Base-by-base conservation (phyloP, 164 flowering plant genomes). In the Platanus orientalis region DNA sequence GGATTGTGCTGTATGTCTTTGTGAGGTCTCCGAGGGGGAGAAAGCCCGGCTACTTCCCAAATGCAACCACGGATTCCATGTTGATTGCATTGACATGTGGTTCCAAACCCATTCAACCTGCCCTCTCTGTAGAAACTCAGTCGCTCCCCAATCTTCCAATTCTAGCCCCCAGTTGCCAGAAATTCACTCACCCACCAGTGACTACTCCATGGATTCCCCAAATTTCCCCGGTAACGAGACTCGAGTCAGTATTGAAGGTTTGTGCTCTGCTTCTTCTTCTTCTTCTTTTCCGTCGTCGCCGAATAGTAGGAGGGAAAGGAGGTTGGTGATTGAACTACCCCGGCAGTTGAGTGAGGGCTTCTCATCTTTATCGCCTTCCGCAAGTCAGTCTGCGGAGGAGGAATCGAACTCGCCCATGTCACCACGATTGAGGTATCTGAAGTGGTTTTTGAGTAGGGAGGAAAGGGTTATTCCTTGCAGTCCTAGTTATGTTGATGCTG, bases 51-150 rank as follows among this genome's bases (percentile, higher is more conserved):
- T 88, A 67, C 67, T 90, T 4, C 90, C 90, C 0, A 81, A 81
- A 64, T 90, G 97, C 67, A 83, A 73, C 62, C 97, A 90, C 68
- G 87, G 92, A 0, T 90, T 86, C 71, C 97, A 90, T 65, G 76
- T 83, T 1, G 90, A 83, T 3, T 88, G 94, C 63, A 90, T 90
- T 58, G 97, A 87, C 60, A 90, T 80, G 90, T 90, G 97, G 97
- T 84, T 90, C 47, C 85, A 88, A 32, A 83, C 94, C 6, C 94
- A 90, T 65, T 79, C 90, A 21, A 90, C 92, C 19, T 90, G 97
- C 58, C 92, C 90, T 0, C 67, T 90, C 3, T 90, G 96, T 51
- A 72, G 96, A 53, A 73, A 71, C 71, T 63, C 83, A 0, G 79
- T 88, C 28, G 10, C 68, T 2, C 52, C 66, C 4, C 67, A 55